A percentile compares a stretch with the other conserved stretches of the same genome.
Conservation (phyloP, 805 yeast species). For the Kodamaea kaohsiungensis region DNA sequence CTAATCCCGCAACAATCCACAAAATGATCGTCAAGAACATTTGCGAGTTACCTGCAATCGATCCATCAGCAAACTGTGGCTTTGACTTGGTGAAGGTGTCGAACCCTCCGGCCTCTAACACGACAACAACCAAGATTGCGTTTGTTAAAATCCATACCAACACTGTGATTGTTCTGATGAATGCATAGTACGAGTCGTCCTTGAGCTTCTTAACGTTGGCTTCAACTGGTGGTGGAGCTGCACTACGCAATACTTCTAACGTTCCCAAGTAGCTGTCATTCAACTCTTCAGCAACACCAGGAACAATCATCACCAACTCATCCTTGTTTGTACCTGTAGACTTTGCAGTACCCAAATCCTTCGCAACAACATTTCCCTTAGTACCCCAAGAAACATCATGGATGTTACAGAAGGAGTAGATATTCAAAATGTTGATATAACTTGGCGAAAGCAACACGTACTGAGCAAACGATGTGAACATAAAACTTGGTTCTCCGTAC, state of each 20-base stretch:
- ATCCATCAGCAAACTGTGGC: constrained; percentile 27
- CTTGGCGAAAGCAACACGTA: constrained; percentile 84
- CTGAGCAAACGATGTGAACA: constrained; percentile 85
- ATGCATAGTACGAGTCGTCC: constrained; percentile 84
- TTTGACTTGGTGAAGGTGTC: constrained; percentile 38
- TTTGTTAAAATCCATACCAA: constrained; percentile 88
- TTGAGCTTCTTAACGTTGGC: constrained; percentile 26
- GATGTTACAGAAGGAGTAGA: constrained; percentile 93
- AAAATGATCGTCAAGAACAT: constrained; percentile 79
- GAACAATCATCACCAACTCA: constrained; percentile 47
- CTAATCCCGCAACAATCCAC: constrained; percentile 93
- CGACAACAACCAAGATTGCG: constrained; percentile 77
- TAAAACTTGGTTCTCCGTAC: constrained; percentile 89
- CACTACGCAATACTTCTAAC: constrained; percentile 53
- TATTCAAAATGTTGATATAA: constrained; percentile 86
- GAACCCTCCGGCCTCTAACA: constrained; percentile 81
- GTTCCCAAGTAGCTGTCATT: constrained; percentile 72
- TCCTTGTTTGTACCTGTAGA: constrained; percentile 42
- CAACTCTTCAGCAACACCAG: constrained; percentile 74
- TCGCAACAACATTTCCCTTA: constrained; percentile 69
- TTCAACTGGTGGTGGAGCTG: constrained; percentile 37
- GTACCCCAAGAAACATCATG: constrained; percentile 99
- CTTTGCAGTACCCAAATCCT: constrained; percentile 83
- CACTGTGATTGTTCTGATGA: constrained; percentile 85
- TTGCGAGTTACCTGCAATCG: constrained; percentile 49